Evolutionary conservation across 805 yeast species (phyloP).

Genomic region (Candida dajiaensis): DNA sequence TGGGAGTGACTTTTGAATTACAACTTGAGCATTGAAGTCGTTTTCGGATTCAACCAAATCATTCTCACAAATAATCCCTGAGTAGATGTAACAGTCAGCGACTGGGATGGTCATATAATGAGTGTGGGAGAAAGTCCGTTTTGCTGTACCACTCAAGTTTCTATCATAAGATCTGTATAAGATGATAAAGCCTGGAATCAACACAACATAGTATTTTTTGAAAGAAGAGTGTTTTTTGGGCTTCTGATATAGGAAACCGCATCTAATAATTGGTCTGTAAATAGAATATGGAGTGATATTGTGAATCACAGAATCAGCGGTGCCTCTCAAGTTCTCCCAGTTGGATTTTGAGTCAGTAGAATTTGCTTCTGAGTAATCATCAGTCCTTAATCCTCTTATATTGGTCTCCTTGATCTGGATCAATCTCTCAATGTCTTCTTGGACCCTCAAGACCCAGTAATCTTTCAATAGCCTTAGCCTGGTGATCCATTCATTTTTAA

Average conservation of each 20-base stretch:
- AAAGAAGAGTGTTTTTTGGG: constrained; percentile 65
- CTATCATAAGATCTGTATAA: constrained; percentile 49
- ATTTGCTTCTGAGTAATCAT: constrained; percentile 52
- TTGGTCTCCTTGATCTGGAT: constrained; percentile 39
- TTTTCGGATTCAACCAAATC: constrained; percentile 46
- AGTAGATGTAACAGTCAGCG: constrained; percentile 64
- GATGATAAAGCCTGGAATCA: constrained; percentile 65
- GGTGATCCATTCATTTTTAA: constrained; percentile 64
- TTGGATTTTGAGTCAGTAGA: constrained; percentile 39
- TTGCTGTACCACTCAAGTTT: constrained; percentile 37
- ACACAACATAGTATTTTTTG: constrained; percentile 49
- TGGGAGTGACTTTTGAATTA: constrained; percentile 58
- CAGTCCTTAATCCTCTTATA: constrained; percentile 38
- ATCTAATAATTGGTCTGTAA: constrained; percentile 51
- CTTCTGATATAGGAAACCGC: constrained; percentile 68
- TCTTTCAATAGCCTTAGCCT: constrained; percentile 35
- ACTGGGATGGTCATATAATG: constrained; percentile 58
- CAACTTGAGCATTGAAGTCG: constrained; percentile 35
- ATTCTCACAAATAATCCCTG: constrained; percentile 54
- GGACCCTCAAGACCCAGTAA: constrained; percentile 56
- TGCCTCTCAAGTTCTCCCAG: constrained; percentile 49
- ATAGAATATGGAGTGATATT: constrained; percentile 54
- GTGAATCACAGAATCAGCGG: constrained; percentile 47
- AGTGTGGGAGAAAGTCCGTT: constrained; percentile 43
- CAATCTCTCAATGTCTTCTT: constrained; percentile 34